Base-by-base conservation (phyloP, 805 yeast species). In the Starmerella gropengiesseri region DNA sequence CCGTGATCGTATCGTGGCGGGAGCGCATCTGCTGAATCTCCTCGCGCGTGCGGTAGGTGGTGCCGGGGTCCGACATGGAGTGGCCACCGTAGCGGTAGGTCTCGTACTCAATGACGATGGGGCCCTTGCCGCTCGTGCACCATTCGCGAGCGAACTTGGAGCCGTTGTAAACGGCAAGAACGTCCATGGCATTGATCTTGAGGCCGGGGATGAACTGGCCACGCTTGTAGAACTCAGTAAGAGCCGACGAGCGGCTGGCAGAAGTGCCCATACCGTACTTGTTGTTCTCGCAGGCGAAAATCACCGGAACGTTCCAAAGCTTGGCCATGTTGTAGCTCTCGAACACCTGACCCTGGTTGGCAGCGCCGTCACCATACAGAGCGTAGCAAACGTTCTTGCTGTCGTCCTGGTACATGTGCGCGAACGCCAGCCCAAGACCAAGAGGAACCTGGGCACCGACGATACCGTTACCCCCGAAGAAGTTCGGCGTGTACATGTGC, bases 31-130 rank as follows among this genome's bases (percentile, higher is more conserved):
- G 89, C 72, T 87, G 96, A 56, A 91, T 91, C 73, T 91, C 98
- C 71, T 91, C 98, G 74, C 98, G 87, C 63, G 98, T 91, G 78
- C 98, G 82, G 80, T 91, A 91, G 55, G 98, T 91, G 66, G 98
- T 91, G 75, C 98, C 98, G 60, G 98, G 98, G 70, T 91, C 98
- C 56, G 97, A 89, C 97, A 91, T 91, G 56, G 98, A 91, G 78
- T 91, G 98, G 67, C 98, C 98, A 73, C 97, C 97, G 66, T 91
- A 91, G 75, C 98, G 82, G 73, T 91, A 91, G 57, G 98, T 91
- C 73, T 87, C 96, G 69, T 81, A 91, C 74, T 91, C 98, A 56
- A 91, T 62, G 42, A 91, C 95, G 55, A 91, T 68, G 52, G 98
- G 98, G 53, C 97, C 98, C 61, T 89, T 87, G 61, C 95, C 95